phyloP scores from a whole-genome alignment of 441 rosid species.

The Corymbia citriodora region DNA sequence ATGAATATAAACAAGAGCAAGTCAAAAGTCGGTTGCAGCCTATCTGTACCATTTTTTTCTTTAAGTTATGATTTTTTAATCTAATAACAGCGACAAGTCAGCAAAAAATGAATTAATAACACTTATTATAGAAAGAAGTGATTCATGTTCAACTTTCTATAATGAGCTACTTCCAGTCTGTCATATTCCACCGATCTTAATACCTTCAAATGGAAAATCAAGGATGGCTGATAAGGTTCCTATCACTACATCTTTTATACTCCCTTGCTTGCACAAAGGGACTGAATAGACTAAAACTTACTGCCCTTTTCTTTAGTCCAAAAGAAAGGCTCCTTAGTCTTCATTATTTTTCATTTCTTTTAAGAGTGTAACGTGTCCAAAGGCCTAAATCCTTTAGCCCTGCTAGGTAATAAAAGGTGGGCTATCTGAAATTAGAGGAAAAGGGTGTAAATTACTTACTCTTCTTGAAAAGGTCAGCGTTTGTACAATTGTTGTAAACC shows the following conservation, averaged over 20 bases:
- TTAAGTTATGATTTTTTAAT: not conserved
- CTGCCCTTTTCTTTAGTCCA: not conserved
- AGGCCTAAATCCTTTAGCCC: not conserved
- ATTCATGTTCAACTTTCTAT: not conserved
- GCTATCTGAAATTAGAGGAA: not conserved
- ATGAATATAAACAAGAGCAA: not conserved
- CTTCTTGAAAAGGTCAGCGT: not conserved
- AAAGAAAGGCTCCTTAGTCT: not conserved
- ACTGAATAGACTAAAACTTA: not conserved
- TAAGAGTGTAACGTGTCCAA: not conserved
- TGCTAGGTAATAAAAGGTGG: not conserved
- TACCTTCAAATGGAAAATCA: not conserved
- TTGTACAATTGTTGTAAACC: not conserved
- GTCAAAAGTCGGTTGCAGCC: not conserved
- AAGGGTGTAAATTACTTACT: not conserved
- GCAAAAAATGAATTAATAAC: not conserved
- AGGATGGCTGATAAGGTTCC: not conserved
- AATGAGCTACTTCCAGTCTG: not conserved
- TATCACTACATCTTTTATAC: not conserved
- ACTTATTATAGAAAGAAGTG: not conserved
- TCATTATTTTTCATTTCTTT: not conserved
- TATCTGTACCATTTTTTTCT: not conserved
- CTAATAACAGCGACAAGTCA: not conserved
- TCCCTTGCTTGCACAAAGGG: not conserved
- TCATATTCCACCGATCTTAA: not conserved